Conservation (phyloP, 2,329 filamentous ascomycete species). For the Epichloe bromicola region DNA sequence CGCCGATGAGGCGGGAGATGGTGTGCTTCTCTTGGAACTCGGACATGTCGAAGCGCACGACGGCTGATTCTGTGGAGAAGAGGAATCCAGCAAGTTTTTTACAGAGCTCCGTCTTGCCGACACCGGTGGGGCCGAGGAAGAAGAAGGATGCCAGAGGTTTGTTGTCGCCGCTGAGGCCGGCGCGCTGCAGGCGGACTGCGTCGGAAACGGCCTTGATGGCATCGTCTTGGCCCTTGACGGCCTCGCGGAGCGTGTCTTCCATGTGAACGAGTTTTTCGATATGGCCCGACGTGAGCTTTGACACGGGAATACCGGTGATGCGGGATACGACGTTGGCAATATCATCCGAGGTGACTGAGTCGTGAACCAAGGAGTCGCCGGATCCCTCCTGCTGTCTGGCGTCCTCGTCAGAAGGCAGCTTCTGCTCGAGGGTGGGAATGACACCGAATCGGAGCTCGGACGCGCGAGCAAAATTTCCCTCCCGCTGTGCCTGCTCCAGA, state of each 20-base stretch:
- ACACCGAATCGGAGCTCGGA: slow-evolving; percentile 80
- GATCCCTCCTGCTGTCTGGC: slow-evolving; percentile 18
- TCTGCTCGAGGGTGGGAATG: slow-evolving; percentile 69
- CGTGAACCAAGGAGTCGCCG: slow-evolving; percentile 61
- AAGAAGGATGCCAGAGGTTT: slow-evolving; percentile 89
- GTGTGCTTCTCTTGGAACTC: slow-evolving; percentile 98
- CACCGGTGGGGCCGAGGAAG: slow-evolving; percentile 92
- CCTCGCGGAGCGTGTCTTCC: slow-evolving; percentile 76
- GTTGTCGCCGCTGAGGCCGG: slow-evolving; percentile 83
- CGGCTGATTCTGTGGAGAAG: slow-evolving; percentile 82
- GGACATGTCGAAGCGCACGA: slow-evolving; percentile 93
- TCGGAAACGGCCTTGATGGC: slow-evolving; percentile 83
- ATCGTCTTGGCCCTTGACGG: slow-evolving; percentile 86
- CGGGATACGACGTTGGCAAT: slow-evolving; percentile 86
- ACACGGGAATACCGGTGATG: slow-evolving; percentile 83
- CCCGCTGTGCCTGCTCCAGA: slow-evolving; percentile 73
- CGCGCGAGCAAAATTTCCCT: slow-evolving; percentile 81
- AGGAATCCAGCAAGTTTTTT: slow-evolving; percentile 91
- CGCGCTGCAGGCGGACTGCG: slow-evolving; percentile 85
- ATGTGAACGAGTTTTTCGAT: slow-evolving; percentile 91
- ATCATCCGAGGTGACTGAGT: slow-evolving; percentile 89
- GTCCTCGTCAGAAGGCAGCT: slow-evolving; percentile 63
- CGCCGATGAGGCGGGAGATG: slow-evolving; percentile 81
- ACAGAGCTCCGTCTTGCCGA: slow-evolving; percentile 94
- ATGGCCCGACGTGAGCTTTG: slow-evolving; percentile 84